phyloP scores from a whole-genome alignment of 345 rosid species.

The Syzygium grande region DNA sequence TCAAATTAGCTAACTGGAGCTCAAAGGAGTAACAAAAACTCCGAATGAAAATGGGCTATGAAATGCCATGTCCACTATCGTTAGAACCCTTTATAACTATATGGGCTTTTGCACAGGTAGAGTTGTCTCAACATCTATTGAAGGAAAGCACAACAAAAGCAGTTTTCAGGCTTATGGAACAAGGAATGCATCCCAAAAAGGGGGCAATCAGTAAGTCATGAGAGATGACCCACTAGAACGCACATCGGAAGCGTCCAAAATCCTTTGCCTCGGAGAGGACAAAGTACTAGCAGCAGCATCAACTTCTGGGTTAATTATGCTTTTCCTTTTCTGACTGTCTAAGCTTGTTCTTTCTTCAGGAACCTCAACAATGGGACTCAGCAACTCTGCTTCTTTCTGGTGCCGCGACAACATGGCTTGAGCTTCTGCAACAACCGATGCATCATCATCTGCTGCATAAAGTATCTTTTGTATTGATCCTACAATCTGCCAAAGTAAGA shows the following conservation, averaged over 20 bases:
- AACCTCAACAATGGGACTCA: constrained; percentile 72
- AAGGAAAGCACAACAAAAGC: neutral
- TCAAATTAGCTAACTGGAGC: neutral
- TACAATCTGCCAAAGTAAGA: constrained; percentile 42
- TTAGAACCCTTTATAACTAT: neutral
- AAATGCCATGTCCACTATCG: neutral
- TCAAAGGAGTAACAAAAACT: neutral
- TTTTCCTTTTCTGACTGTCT: constrained; percentile 75
- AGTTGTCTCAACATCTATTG: neutral
- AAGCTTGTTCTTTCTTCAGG: constrained; percentile 54
- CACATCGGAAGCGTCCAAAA: constrained; percentile 87
- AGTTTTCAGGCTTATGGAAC: neutral
- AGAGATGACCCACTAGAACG: constrained; percentile 86
- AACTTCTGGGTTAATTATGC: constrained; percentile 59
- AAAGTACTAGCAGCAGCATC: constrained; percentile 61
- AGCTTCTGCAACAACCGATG: constrained; percentile 57
- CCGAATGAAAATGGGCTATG: neutral
- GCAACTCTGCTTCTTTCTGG: constrained; percentile 25
- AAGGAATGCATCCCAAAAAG: neutral
- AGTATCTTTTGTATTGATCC: constrained; percentile 70
- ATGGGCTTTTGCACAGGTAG: neutral
- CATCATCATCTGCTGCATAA: constrained; percentile 70
- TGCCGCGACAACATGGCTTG: constrained; percentile 49
- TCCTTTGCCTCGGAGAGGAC: constrained; percentile 80
- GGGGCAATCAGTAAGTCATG: constrained; percentile 50